Evolutionary conservation across 2,329 filamentous ascomycete species (phyloP).

Genomic region (Fusarium euwallaceae): DNA sequence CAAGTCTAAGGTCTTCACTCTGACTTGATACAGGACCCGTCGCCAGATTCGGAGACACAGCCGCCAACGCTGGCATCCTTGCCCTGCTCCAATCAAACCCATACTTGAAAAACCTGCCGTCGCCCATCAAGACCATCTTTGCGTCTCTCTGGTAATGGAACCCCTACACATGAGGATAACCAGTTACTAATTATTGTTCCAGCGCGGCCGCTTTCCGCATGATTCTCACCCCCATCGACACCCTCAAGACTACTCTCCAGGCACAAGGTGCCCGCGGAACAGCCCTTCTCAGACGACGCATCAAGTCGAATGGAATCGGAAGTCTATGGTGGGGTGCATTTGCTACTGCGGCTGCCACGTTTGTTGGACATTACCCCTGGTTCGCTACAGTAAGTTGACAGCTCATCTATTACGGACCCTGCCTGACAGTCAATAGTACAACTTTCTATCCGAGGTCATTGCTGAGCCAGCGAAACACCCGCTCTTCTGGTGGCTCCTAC

Average conservation of each 20-base stretch:
- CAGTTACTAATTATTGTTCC: not conserved
- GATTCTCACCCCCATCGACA: slow-evolving; percentile 62
- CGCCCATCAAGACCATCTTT: slow-evolving; percentile 60
- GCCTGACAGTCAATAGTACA: slow-evolving; percentile 53
- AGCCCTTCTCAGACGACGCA: slow-evolving; percentile 56
- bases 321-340: slow-evolving; percentile 65
- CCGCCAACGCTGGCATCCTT: slow-evolving; percentile 63
- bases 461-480: slow-evolving; percentile 56
- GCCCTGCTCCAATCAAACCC: slow-evolving; percentile 61
- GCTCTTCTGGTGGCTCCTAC: slow-evolving; percentile 57
- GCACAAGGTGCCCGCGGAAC: slow-evolving; percentile 60
- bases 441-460: slow-evolving; percentile 56
- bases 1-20: fast-evolving
- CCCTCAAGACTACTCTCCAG: slow-evolving; percentile 64
- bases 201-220: slow-evolving; percentile 62
- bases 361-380: slow-evolving; percentile 64
- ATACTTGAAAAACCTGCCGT: slow-evolving; percentile 58
- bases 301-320: slow-evolving; percentile 59
- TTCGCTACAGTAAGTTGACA: slow-evolving; percentile 57
- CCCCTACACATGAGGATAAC: not conserved
- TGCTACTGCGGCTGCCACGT: slow-evolving; percentile 62
- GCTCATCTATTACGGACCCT: fast-evolving
- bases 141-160: slow-evolving; percentile 56
- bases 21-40: slow-evolving; percentile 53
- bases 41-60: slow-evolving; percentile 62